Percentiles rank a stretch among this genome's conserved stretches.
phyloP scores from a whole-genome alignment of 2,329 filamentous ascomycete genomes.

The Sporothrix globosa region DNA sequence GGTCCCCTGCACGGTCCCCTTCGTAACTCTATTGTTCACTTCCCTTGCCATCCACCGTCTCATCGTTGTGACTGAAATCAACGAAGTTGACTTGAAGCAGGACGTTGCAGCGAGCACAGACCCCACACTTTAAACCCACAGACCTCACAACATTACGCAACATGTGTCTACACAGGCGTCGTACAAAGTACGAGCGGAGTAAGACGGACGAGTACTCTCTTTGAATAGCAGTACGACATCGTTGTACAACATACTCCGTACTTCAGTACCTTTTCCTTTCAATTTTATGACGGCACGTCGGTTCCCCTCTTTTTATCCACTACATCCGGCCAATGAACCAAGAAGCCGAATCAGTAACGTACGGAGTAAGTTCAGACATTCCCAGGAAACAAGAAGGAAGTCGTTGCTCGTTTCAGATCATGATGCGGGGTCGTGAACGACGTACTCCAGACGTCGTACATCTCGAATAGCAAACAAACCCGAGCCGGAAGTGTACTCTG shows the following conservation, averaged over 20 bases:
- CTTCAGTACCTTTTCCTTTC: too few species aligned
- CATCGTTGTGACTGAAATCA: neutral
- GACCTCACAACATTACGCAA: constrained; percentile 10
- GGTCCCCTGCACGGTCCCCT: constrained; percentile 18
- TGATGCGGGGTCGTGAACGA: neutral
- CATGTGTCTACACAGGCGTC: constrained; percentile 5
- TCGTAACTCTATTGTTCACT: neutral
- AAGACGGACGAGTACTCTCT: neutral
- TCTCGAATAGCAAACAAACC: too few species aligned
- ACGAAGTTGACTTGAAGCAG: neutral
- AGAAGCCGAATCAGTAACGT: constrained; percentile 12
- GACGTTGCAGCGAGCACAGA: constrained; percentile 20
- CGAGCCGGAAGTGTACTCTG: too few species aligned
- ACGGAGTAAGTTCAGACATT: neutral
- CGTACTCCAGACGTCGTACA: neutral
- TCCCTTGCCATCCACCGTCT: neutral
- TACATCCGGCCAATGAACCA: constrained; percentile 15
- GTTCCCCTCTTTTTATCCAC: constrained; percentile 22
- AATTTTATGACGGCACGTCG: constrained; percentile 6
- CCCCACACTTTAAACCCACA: constrained; percentile 5
- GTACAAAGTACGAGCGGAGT: neutral
- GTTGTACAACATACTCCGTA: too few species aligned
- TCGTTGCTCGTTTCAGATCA: neutral
- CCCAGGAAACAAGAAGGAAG: constrained; percentile 8
- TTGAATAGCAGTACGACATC: neutral